Percentiles rank a stretch among this genome's conserved stretches.
Evolutionary conservation across 805 yeast species (phyloP).

Genomic region (Suhomyces prunicola): DNA sequence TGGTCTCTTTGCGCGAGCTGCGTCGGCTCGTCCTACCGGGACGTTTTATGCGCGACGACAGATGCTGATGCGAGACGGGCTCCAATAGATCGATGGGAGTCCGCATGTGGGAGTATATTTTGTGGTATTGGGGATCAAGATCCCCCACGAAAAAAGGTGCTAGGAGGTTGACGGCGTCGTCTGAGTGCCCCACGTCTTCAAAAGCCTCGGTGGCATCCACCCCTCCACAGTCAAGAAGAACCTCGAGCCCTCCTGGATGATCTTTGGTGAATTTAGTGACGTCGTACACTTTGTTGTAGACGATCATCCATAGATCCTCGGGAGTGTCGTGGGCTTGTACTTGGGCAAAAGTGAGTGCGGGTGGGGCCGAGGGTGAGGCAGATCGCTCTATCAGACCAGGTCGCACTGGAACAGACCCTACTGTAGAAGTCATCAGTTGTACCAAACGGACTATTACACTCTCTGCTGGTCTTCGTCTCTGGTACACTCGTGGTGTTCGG

Average conservation of each 20-base stretch:
- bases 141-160: constrained; percentile 30
- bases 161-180: constrained; percentile 31
- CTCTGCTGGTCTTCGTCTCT: not conserved
- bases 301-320: constrained; percentile 80
- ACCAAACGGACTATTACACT: not conserved
- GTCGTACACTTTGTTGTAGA: constrained; percentile 78
- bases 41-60: not conserved
- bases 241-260: constrained; percentile 79
- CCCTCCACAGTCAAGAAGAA: constrained; percentile 78
- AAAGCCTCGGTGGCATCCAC: constrained; percentile 69
- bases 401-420: not conserved
- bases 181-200: constrained; percentile 42
- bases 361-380: not conserved
- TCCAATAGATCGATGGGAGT: constrained; percentile 6
- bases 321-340: constrained; percentile 69
- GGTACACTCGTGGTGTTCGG: too few relatives aligned
- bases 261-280: constrained; percentile 64
- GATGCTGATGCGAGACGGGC: not conserved
- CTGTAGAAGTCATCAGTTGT: not conserved
- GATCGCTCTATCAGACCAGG: not conserved
- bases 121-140: constrained; percentile 15
- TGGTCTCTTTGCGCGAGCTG: constrained; percentile 7
- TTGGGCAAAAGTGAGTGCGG: constrained; percentile 35
- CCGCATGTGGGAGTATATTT: constrained; percentile 11
- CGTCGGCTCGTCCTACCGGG: not conserved